Conservation (phyloP, 352 stramenopile genomes). For the Globisporangium perplexum region DNA sequence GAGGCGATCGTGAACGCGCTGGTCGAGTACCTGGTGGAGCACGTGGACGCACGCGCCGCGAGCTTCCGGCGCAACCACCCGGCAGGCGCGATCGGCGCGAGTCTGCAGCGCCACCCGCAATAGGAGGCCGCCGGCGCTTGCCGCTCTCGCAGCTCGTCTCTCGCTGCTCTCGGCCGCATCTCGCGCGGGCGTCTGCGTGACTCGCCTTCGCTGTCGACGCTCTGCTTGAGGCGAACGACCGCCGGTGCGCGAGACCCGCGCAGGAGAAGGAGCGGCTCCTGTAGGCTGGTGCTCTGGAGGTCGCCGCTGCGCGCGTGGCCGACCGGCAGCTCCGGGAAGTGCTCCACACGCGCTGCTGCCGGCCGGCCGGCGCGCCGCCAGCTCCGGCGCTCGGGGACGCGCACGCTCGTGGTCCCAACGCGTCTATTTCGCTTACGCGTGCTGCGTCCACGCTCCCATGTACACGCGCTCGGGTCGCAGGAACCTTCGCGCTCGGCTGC, state of each 20-base stretch:
- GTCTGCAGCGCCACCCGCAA: background rate
- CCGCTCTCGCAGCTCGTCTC: background rate
- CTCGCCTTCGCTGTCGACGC: no score
- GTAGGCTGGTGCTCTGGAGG: conserved; percentile 5
- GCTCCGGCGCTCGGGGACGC: background rate
- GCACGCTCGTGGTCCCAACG: no score
- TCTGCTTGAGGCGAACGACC: conserved; percentile 21
- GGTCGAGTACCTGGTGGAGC: conserved; percentile 49
- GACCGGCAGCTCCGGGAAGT: conserved; percentile 53
- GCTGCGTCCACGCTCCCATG: conserved; percentile 34
- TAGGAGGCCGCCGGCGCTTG: no score
- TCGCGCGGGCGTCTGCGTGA: no score
- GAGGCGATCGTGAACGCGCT: conserved; percentile 74
- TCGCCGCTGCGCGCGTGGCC: conserved; percentile 18
- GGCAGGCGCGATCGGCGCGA: conserved; percentile 52
- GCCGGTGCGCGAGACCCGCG: conserved; percentile 17
- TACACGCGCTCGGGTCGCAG: no score
- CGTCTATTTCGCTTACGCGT: conserved; percentile 3
- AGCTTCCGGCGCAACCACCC: conserved; percentile 59
- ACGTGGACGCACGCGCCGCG: conserved; percentile 18
- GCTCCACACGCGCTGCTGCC: conserved; percentile 56
- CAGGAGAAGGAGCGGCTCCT: conserved; percentile 36
- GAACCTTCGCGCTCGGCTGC: no score
- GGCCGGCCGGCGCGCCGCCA: conserved; percentile 22
- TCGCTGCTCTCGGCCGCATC: no score